phyloP scores from a whole-genome alignment of 208 protist species.

The Acanthamoeba comandoni region DNA sequence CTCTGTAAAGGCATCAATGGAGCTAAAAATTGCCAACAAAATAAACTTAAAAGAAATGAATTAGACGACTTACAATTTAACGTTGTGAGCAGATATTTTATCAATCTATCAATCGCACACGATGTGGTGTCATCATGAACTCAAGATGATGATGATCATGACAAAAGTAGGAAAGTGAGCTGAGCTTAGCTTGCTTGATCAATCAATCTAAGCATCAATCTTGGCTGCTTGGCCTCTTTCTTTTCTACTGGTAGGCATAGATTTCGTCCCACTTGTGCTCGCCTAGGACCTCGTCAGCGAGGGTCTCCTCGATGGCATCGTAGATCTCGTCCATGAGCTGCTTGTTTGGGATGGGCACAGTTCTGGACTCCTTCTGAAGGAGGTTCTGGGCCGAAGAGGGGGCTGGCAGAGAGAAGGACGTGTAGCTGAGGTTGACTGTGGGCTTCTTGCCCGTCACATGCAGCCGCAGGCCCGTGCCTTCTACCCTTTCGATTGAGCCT shows the following conservation, averaged over 20 bases:
- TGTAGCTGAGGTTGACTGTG: neutral
- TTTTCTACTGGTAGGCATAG: conserved; percentile 60
- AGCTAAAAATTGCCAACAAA: too few species aligned
- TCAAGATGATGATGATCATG: too few species aligned
- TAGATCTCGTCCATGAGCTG: conserved; percentile 50
- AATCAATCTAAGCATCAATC: too few species aligned
- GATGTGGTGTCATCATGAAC: too few species aligned
- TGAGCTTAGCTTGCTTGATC: too few species aligned
- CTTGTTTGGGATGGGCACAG: conserved; percentile 33
- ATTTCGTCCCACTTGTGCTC: conserved; percentile 69
- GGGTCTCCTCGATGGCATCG: conserved; percentile 27
- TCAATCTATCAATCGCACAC: too few species aligned
- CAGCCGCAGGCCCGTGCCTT: conserved; percentile 9
- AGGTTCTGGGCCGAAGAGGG: neutral
- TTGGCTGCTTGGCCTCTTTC: too few species aligned
- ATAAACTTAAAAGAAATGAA: too few species aligned
- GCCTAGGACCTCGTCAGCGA: conserved; percentile 48
- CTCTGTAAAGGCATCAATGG: too few species aligned
- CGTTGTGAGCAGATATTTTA: too few species aligned
- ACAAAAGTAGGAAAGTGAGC: too few species aligned
- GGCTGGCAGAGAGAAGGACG: neutral
- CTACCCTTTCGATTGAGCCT: neutral
- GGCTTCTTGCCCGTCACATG: neutral
- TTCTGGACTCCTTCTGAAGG: neutral
- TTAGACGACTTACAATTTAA: too few species aligned